Base-by-base conservation (phyloP, 2,329 filamentous ascomycete genomes). In the Penicillium nordicum region DNA sequence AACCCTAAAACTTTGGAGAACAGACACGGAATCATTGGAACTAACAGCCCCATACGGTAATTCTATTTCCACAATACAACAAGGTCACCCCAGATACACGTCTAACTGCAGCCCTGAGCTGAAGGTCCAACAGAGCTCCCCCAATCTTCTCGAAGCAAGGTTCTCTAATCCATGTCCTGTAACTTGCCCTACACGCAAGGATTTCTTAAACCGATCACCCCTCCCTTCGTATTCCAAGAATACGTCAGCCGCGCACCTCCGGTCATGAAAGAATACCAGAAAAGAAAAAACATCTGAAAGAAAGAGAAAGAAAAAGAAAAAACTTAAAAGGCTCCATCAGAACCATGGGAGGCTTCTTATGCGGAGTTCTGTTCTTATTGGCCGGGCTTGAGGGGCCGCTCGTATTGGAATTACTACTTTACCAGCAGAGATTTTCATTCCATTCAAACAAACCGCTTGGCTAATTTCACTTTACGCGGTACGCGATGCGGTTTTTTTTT, bases 91-190 rank as follows among this genome's bases (percentile, higher is more conserved):
- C 34, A 49, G 25, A 40, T 50, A 50, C 36, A 12, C 45, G 40
- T 30, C 16, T 29, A 40, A 30, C 23, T 29, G 36, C 42, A 44
- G 42, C 30, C n/a, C 12, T 54, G 45, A 10, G 25, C 45, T 50
- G 45, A 27, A 21, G 16, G n/a, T 25, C 45, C 14, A 29, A 38
- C 16, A 40, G 23, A 38, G 36, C 47, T 23, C 41, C 25, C 32
- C 41, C 49, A 23, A 32, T 45, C 57, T 64, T 64, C 53, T 60
- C 49, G 50, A 64, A 62, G 62, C 59, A 64, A 64, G 62, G 62
- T 55, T 63, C 49, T 59, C 36, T 51, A 53, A 57, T 59, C 51
- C 50, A 60, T 59, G 40, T 53, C 44, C 44, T 48, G 16, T 32
- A 32, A 32, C 30, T 32, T 32, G 18, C 8, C 14, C 16, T 51